A percentile compares a stretch with the other conserved stretches of the same genome.
Evolutionary conservation across 371 early-diverging fungal genomes (phyloP).

Genomic region (Mucor mucedo): DNA sequence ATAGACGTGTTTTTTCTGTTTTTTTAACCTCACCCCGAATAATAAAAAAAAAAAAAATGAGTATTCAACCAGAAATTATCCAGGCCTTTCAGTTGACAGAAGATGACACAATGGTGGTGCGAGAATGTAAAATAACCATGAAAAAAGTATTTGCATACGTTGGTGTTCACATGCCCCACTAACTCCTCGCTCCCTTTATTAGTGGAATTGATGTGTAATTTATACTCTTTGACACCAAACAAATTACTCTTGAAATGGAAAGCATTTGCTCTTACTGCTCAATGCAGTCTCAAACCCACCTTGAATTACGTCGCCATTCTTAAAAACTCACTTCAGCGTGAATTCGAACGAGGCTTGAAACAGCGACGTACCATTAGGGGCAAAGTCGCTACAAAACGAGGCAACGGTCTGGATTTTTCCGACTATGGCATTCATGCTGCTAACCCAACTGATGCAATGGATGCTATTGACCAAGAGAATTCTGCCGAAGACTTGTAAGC

Average conservation of each 20-base stretch:
- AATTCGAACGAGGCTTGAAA: slow-evolving; percentile 39
- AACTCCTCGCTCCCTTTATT: not conserved
- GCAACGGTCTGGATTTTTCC: slow-evolving; percentile 16
- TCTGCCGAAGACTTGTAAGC: slow-evolving; percentile 15
- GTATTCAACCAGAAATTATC: slow-evolving; percentile 8
- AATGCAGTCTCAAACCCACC: slow-evolving; percentile 31
- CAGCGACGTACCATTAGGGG: slow-evolving; percentile 12
- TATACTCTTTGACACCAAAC: slow-evolving; percentile 42
- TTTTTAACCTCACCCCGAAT: not conserved
- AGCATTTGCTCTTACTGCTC: slow-evolving; percentile 43
- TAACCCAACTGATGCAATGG: not conserved
- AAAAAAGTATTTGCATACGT: not conserved
- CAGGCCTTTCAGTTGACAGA: not conserved
- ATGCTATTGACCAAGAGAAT: slow-evolving; percentile 2
- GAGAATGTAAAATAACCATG: slow-evolving; percentile 9
- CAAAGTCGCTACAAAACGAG: slow-evolving; percentile 18
- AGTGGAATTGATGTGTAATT: slow-evolving; percentile 34
- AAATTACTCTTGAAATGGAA: slow-evolving; percentile 55
- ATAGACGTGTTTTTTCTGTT: not conserved
- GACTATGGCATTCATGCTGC: slow-evolving; percentile 16
- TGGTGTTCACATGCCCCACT: not conserved
- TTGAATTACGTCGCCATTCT: slow-evolving; percentile 34
- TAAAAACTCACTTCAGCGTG: slow-evolving; percentile 35
- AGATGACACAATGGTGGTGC: not conserved
- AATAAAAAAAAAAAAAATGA: slow-evolving; percentile 6